Evolutionary conservation across 768 basidiomycete genomes (phyloP).

Genomic region (Mycena indigotica): DNA sequence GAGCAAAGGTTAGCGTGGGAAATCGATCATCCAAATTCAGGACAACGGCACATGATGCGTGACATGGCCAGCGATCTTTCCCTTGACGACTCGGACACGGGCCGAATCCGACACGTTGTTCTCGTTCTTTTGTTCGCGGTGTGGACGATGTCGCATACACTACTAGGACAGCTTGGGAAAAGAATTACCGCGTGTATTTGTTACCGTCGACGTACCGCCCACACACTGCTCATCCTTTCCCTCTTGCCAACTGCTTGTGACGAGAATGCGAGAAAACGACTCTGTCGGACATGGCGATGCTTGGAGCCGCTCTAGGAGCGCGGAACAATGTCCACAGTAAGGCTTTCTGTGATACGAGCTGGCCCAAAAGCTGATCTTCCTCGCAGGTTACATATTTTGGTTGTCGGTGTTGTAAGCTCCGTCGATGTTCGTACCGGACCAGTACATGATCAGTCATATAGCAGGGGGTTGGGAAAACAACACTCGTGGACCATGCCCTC

Average conservation of each 20-base stretch:
- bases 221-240: neutral
- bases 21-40: neutral
- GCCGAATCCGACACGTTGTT: too few species aligned
- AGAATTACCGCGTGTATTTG: neutral
- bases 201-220: too few species aligned
- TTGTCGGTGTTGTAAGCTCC: neutral
- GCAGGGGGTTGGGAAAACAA: neutral
- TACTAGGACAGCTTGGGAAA: too few species aligned
- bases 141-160: too few species aligned
- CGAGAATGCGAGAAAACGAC: too few species aligned
- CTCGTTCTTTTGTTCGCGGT: too few species aligned
- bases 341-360: neutral
- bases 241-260: neutral
- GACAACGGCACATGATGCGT: neutral
- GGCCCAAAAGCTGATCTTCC: neutral
- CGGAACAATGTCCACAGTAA: neutral
- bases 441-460: neutral
- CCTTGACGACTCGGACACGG: too few species aligned
- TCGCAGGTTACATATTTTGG: neutral
- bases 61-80: neutral
- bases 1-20: neutral
- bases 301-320: neutral
- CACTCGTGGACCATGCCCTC: neutral
- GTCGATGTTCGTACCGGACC: neutral
- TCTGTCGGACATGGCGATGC: too few species aligned